Conservation (phyloP, 371 early-diverging fungal species). For the Cladochytrium tenue region DNA sequence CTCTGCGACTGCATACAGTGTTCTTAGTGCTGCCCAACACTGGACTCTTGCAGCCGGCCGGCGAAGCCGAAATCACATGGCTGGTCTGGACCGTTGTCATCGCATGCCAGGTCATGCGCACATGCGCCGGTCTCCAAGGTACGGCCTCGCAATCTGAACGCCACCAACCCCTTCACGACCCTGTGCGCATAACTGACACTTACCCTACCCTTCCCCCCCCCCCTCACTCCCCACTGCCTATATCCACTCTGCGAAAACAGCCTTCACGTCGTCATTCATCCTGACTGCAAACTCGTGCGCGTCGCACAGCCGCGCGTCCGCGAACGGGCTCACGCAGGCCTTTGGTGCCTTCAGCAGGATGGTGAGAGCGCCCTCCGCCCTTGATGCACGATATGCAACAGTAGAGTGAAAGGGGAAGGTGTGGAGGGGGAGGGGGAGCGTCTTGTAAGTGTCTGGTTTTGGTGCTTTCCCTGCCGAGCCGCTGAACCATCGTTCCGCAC, state of each 20-base stretch:
- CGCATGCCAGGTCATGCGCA: slow-evolving; percentile 15
- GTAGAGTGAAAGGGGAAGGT: too few relatives aligned
- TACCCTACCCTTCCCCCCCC: too few relatives aligned
- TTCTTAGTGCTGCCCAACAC: slow-evolving; percentile 18
- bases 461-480: too few relatives aligned
- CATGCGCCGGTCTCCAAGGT: slow-evolving; percentile 18
- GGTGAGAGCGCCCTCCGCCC: slow-evolving; percentile 9
- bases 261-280: slow-evolving; percentile 31
- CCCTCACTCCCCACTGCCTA: not conserved
- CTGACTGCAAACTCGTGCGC: slow-evolving; percentile 24
- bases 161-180: too few relatives aligned
- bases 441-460: too few relatives aligned
- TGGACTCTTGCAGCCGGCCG: not conserved
- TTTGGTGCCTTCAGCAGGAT: slow-evolving; percentile 22
- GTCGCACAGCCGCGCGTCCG: slow-evolving; percentile 14
- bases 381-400: too few relatives aligned
- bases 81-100: slow-evolving; percentile 18
- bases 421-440: too few relatives aligned
- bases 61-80: not conserved
- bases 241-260: too few relatives aligned
- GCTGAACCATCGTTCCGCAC: not conserved
- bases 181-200: too few relatives aligned
- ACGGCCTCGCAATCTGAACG: too few relatives aligned
- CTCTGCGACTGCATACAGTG: not conserved
- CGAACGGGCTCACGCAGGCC: slow-evolving; percentile 25